phyloP scores from a whole-genome alignment of 1,284 basidiomycete species.

The Ceratobasidium papillatum region DNA sequence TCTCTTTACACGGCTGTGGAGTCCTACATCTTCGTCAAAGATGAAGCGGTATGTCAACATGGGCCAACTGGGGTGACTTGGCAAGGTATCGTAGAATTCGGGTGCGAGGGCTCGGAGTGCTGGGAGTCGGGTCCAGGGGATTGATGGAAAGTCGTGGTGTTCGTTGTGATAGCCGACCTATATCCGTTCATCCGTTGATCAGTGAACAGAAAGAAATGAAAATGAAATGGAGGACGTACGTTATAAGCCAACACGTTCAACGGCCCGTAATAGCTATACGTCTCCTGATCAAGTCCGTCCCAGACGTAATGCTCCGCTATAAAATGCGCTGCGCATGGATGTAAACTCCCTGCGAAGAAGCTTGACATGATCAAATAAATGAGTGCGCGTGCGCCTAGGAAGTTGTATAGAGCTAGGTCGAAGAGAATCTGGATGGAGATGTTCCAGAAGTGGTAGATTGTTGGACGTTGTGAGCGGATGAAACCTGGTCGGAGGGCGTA shows the following conservation, averaged over 20 bases:
- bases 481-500: slow-evolving; percentile 98
- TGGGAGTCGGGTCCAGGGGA: slow-evolving; percentile 95
- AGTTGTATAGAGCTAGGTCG: slow-evolving; percentile 71
- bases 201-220: slow-evolving; percentile 18
- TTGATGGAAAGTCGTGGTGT: slow-evolving; percentile 97
- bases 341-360: slow-evolving; percentile 95
- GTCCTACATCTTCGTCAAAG: slow-evolving; percentile 82
- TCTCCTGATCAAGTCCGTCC: slow-evolving; percentile 91
- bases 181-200: background rate
- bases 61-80: slow-evolving; percentile 90
- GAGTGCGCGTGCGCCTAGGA: slow-evolving; percentile 70
- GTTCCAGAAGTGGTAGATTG: slow-evolving; percentile 87
- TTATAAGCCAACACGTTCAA: slow-evolving; percentile 96
- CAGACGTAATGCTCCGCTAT: slow-evolving; percentile 97
- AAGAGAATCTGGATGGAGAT: slow-evolving; percentile 74
- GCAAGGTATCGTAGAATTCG: slow-evolving; percentile 92
- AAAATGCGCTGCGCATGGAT: slow-evolving; percentile 97
- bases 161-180: slow-evolving; percentile 98
- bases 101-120: slow-evolving; percentile 82
- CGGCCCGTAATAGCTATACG: slow-evolving; percentile 95
- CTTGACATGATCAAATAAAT: slow-evolving; percentile 87
- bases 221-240: slow-evolving; percentile 58
- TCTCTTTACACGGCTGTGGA: slow-evolving; percentile 61
- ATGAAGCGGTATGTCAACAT: slow-evolving; percentile 96
- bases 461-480: slow-evolving; percentile 83